Conservation (phyloP, 2,329 filamentous ascomycete species). For the Xylogone sp. region DNA sequence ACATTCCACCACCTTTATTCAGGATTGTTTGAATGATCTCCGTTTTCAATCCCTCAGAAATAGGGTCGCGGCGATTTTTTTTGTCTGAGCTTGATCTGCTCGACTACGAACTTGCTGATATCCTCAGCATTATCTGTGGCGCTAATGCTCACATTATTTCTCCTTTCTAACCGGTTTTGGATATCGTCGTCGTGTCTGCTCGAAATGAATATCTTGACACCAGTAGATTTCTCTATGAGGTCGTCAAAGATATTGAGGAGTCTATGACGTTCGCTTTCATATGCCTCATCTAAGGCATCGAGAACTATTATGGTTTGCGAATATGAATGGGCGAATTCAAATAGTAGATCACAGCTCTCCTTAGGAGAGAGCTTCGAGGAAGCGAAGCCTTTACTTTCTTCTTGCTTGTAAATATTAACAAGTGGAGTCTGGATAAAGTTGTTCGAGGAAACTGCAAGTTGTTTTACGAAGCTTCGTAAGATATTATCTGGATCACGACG, state of each 20-base stretch:
- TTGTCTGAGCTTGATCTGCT: not conserved
- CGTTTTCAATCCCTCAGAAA: conserved; percentile 3
- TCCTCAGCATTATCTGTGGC: conserved; percentile 27
- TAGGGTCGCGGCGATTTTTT: not conserved
- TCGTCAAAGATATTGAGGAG: conserved; percentile 23
- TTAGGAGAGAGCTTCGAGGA: conserved; percentile 9
- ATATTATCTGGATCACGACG: conserved; percentile 25
- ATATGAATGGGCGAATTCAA: conserved; percentile 24
- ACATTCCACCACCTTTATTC: conserved; percentile 26
- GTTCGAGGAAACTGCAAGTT: conserved; percentile 19
- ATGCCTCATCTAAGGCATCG: conserved; percentile 34
- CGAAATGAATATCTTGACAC: conserved; percentile 31
- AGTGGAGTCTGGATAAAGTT: conserved; percentile 13
- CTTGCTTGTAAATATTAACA: conserved; percentile 2
- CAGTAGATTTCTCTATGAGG: conserved; percentile 18
- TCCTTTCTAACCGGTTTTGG: conserved; percentile 11
- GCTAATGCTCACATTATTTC: conserved; percentile 20
- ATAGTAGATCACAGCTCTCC: conserved; percentile 17
- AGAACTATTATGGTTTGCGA: conserved; percentile 28
- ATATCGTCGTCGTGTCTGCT: conserved; percentile 29
- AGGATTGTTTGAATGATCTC: conserved; percentile 19
- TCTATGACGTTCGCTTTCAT: conserved; percentile 17
- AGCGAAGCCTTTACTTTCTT: conserved; percentile 6
- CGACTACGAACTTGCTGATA: conserved; percentile 23
- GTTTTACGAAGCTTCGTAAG: conserved; percentile 27